phyloP scores from a whole-genome alignment of 768 basidiomycete species.

The Suillus placidus region DNA sequence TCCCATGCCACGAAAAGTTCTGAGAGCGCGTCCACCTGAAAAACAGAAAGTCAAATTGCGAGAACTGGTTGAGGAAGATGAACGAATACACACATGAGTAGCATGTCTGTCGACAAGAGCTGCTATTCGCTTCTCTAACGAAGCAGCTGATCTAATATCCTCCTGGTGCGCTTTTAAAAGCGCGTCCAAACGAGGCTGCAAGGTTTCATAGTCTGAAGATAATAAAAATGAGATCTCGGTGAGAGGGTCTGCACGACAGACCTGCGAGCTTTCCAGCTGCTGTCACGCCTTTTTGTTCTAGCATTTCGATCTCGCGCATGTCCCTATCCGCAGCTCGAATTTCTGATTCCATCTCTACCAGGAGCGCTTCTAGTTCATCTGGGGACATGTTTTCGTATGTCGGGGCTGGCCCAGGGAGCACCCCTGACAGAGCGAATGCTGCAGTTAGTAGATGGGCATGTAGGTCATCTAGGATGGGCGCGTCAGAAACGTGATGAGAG shows the following conservation, averaged over 20 bases:
- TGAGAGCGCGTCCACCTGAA: slow-evolving; percentile 76
- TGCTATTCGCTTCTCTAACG: slow-evolving; percentile 69
- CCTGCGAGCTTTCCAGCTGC: slow-evolving; percentile 73
- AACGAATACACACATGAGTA: slow-evolving; percentile 54
- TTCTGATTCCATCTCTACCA: slow-evolving; percentile 82
- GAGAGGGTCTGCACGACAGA: slow-evolving; percentile 26
- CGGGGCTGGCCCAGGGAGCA: slow-evolving; percentile 49
- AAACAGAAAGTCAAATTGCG: slow-evolving; percentile 2
- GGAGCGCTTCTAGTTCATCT: slow-evolving; percentile 68
- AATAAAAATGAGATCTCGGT: neutral
- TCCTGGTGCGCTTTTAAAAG: slow-evolving; percentile 62
- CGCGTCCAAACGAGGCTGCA: slow-evolving; percentile 68
- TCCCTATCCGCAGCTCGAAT: slow-evolving; percentile 83
- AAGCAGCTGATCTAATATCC: slow-evolving; percentile 55
- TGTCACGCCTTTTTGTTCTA: slow-evolving; percentile 72
- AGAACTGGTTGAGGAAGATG: neutral
- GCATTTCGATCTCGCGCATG: slow-evolving; percentile 71
- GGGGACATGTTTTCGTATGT: slow-evolving; percentile 67
- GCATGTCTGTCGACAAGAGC: slow-evolving; percentile 68
- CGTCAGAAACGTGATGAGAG: slow-evolving; percentile 7
- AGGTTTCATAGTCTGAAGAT: slow-evolving; percentile 56
- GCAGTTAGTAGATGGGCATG: slow-evolving; percentile 76
- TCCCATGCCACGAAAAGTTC: slow-evolving; percentile 88
- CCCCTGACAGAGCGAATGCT: slow-evolving; percentile 72
- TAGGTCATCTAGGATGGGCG: slow-evolving; percentile 61